phyloP scores from a whole-genome alignment of 306 rosid species.

The Castanea crenata region DNA sequence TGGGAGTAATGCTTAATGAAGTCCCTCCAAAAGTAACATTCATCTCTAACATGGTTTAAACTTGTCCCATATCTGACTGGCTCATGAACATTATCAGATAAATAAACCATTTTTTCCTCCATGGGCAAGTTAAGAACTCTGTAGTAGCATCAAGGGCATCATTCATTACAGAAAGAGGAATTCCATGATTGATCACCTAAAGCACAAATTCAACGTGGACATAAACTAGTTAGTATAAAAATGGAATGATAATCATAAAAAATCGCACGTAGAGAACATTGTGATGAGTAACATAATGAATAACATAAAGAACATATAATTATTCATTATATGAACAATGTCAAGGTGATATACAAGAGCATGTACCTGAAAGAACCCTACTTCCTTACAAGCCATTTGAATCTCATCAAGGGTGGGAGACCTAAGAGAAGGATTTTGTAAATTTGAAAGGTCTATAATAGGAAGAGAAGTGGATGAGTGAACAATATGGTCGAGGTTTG shows the following conservation, averaged over 20 bases:
- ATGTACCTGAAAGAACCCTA: constrained; percentile 49
- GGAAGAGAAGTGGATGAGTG: constrained; percentile 33
- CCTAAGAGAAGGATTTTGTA: constrained; percentile 22
- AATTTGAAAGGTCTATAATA: constrained; percentile 39
- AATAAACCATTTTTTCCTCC: constrained; percentile 43
- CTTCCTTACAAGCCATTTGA: constrained; percentile 29
- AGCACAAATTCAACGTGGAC: neutral
- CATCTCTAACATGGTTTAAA: constrained; percentile 40
- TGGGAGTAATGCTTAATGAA: constrained; percentile 57
- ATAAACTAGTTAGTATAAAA: neutral
- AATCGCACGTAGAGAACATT: neutral
- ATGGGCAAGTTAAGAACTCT: constrained; percentile 48
- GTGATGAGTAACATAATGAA: no score
- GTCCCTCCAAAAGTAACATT: constrained; percentile 54
- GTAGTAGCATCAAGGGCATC: constrained; percentile 34
- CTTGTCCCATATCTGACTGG: constrained; percentile 63
- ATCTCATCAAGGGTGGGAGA: constrained; percentile 28
- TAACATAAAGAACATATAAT: no score
- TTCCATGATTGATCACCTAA: constrained; percentile 60
- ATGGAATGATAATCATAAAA: neutral
- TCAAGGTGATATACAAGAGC: no score
- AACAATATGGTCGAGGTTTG: constrained; percentile 6
- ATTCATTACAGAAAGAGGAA: constrained; percentile 22
- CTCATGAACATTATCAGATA: constrained; percentile 41
- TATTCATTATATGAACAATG: no score